Base-by-base conservation (phyloP, 768 basidiomycete genomes). In the Strobilomyces confusus region DNA sequence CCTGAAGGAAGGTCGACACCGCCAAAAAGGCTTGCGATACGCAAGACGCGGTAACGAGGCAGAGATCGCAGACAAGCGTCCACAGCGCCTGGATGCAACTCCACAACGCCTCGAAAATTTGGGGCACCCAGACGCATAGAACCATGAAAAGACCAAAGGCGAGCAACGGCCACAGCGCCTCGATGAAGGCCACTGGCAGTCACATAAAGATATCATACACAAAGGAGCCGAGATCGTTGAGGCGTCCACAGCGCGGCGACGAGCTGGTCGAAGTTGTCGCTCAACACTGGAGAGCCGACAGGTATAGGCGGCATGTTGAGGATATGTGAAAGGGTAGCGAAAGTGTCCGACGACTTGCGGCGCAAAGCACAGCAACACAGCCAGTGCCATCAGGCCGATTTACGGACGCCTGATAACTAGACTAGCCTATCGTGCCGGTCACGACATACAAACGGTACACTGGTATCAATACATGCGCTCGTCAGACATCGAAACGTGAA, bases 1-100 rank as follows among this genome's bases (percentile, higher is more conserved):
- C 7, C 23, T 66, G 61, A n/a, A 66, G 61, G 11, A 64, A 63
- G 0, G 58, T 58, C 61, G 63, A 65, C 1, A 36, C 54, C 11
- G 19, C 26, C 54, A 13, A 44, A n/a, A 47, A 60, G 1, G 34
- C 50, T 2, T 46, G 29, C 25, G 33, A 45, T 33, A 53, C 2
- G 33, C 29, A 42, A 38, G 42, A 47, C 54, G 54, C 58, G 43
- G 64, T 9, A 1, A 19, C 9, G 46, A 48, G 7, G 47, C 33
- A 51, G 48, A 56, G 0, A 33, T 63, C 42, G 40, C 8, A 34
- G 48, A 58, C 13, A 9, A 58, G 37, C 8, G 20, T 36, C 53
- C 62, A 58, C 3, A 64, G 4, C 3, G 50, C 48, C 33, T 6
- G 34, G 34, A 34, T 17, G 14, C 34, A 34, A 9, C 13, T 13